Evolutionary conservation across 2,329 filamentous ascomycete genomes (phyloP).

Genomic region (Epicoccum sorghinum): DNA sequence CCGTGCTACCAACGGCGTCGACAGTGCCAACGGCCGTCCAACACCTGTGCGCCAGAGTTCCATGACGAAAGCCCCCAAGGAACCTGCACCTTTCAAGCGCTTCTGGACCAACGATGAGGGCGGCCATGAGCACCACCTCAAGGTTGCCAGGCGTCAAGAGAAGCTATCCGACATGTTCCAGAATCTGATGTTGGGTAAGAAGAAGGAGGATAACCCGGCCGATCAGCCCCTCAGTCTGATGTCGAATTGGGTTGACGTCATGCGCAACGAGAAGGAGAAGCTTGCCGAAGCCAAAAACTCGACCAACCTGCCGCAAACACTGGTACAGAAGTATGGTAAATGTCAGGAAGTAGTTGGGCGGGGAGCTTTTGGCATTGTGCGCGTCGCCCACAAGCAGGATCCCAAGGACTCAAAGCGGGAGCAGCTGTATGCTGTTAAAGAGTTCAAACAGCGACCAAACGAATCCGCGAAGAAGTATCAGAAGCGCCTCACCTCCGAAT

Average conservation of each 20-base stretch:
- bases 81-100: slow-evolving; percentile 48
- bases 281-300: slow-evolving; percentile 76
- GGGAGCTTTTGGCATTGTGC: slow-evolving; percentile 94
- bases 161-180: slow-evolving; percentile 93
- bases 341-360: slow-evolving; percentile 96
- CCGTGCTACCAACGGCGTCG: slow-evolving; percentile 34
- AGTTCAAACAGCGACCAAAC: slow-evolving; percentile 91
- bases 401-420: slow-evolving; percentile 77
- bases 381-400: slow-evolving; percentile 94
- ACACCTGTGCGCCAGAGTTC: slow-evolving; percentile 32
- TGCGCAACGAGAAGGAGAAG: slow-evolving; percentile 84
- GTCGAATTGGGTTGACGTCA: slow-evolving; percentile 93
- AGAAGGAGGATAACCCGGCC: slow-evolving; percentile 71
- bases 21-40: slow-evolving; percentile 32
- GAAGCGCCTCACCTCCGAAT: slow-evolving; percentile 95
- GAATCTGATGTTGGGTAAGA: slow-evolving; percentile 79
- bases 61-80: slow-evolving; percentile 36
- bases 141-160: slow-evolving; percentile 89
- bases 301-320: slow-evolving; percentile 74
- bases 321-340: slow-evolving; percentile 97
- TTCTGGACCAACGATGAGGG: slow-evolving; percentile 69
- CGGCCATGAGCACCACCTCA: slow-evolving; percentile 85
- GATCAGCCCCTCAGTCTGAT: slow-evolving; percentile 90
- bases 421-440: slow-evolving; percentile 96
- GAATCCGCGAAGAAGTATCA: slow-evolving; percentile 98